Conservation (phyloP, 2,329 filamentous ascomycete genomes). For the Aspergillus melleus region DNA sequence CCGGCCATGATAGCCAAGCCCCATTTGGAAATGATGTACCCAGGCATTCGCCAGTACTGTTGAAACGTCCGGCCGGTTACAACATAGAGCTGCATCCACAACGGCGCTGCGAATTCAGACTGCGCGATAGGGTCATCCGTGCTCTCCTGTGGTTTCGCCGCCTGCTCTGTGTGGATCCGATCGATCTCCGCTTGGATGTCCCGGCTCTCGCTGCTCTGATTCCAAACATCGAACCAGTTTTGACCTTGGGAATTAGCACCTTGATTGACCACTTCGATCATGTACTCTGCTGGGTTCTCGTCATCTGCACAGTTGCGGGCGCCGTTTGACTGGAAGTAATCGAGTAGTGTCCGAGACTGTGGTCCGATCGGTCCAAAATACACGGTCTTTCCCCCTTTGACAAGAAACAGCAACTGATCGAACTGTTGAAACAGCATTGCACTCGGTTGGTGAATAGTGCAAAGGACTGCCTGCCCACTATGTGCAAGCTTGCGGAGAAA, state of each 20-base stretch:
- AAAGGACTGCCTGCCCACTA: slow-evolving; percentile 82
- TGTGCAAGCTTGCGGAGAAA: slow-evolving; percentile 84
- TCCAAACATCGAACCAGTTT: slow-evolving; percentile 65
- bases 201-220: slow-evolving; percentile 54
- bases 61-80: slow-evolving; percentile 76
- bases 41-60: slow-evolving; percentile 85
- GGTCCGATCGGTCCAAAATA: slow-evolving; percentile 67
- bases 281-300: slow-evolving; percentile 74
- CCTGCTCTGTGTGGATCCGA: slow-evolving; percentile 51
- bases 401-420: slow-evolving; percentile 62
- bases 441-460: slow-evolving; percentile 91
- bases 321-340: slow-evolving; percentile 66
- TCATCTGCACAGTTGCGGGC: slow-evolving; percentile 56
- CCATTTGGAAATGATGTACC: slow-evolving; percentile 80
- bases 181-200: slow-evolving; percentile 59
- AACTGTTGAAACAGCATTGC: slow-evolving; percentile 88
- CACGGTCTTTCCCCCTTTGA: slow-evolving; percentile 63
- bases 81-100: slow-evolving; percentile 63
- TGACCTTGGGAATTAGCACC: slow-evolving; percentile 28
- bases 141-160: slow-evolving; percentile 22
- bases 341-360: slow-evolving; percentile 55
- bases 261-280: slow-evolving; percentile 60
- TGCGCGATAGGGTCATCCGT: slow-evolving; percentile 51
- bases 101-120: slow-evolving; percentile 75
- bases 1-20: slow-evolving; percentile 59